These are phyloP conservation scores for Flaveria sonorensis DNA, from an alignment of 129 eudicot species.

Conservation along the genomic window DNA sequence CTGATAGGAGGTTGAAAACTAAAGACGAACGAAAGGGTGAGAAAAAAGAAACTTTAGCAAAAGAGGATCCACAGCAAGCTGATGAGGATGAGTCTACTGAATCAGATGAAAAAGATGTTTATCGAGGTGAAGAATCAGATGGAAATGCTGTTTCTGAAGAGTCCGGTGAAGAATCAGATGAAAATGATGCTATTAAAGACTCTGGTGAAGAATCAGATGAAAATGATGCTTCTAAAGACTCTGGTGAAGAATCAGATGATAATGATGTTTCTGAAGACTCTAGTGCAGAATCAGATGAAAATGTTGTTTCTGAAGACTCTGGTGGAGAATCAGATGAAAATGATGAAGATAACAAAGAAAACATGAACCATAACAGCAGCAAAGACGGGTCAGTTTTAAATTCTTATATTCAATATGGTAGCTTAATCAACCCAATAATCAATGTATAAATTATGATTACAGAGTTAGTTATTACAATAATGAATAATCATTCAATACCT, in stretches of 20 bases:
- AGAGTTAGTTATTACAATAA: conserved; percentile 27
- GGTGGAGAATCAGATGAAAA: conserved; percentile 25
- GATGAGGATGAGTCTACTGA: conserved; percentile 27
- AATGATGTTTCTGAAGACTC: conserved; percentile 31
- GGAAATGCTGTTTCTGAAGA: conserved; percentile 24
- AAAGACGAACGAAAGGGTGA: conserved; percentile 37
- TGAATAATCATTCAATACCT: conserved; percentile 25
- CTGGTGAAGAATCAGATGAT: conserved; percentile 40
- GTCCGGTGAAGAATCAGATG: conserved; percentile 13
- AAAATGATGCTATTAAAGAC: conserved; percentile 14
- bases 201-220: conserved; percentile 40
- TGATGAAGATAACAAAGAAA: conserved; percentile 24
- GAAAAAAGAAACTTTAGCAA: conserved; percentile 32
- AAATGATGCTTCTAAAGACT: conserved; percentile 33
- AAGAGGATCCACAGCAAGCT: conserved; percentile 29
- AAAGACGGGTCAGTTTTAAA: conserved; percentile 21
- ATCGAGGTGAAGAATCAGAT: conserved; percentile 26
- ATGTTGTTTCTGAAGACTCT: conserved; percentile 31
- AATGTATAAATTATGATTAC: conserved; percentile 36
- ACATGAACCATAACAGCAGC: conserved; percentile 21
- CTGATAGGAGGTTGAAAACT: conserved; percentile 56
- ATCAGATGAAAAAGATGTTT: conserved; percentile 31
- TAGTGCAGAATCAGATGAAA: conserved; percentile 43
- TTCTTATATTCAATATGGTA: conserved; percentile 15
- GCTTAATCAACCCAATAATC: conserved; percentile 23